Conservation (phyloP, 345 rosid genomes). For the Aquilaria sinensis region DNA sequence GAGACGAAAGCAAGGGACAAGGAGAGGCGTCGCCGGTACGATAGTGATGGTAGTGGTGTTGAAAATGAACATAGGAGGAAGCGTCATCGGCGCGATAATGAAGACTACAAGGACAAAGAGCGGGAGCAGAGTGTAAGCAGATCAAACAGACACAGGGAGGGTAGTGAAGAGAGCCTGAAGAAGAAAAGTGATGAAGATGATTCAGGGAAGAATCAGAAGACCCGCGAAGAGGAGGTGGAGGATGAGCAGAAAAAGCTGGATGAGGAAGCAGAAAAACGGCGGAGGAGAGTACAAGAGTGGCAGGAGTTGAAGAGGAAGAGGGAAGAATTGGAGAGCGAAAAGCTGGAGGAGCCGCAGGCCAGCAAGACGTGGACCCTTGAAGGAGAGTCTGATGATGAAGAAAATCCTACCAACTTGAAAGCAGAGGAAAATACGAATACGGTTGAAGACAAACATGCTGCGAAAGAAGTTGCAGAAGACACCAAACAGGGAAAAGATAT, state of each 20-base stretch:
- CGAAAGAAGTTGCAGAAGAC: constrained; percentile 39
- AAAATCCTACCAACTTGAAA: constrained; percentile 35
- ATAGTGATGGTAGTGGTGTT: constrained; percentile 56
- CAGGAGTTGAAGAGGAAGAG: constrained; percentile 85
- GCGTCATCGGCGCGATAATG: constrained; percentile 49
- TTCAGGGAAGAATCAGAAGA: constrained; percentile 43
- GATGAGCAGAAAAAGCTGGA: constrained; percentile 78
- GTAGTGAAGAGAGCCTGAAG: constrained; percentile 50
- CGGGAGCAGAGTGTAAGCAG: constrained; percentile 50
- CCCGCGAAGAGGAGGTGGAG: constrained; percentile 76
- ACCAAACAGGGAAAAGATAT: constrained; percentile 27
- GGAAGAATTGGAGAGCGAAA: constrained; percentile 73
- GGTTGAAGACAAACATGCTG: constrained; percentile 37
- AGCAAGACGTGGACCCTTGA: constrained; percentile 88
- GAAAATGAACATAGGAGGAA: constrained; percentile 45
- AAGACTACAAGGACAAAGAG: constrained; percentile 54
- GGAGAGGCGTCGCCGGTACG: constrained; percentile 50
- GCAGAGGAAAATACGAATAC: constrained; percentile 49
- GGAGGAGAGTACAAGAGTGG: constrained; percentile 98
- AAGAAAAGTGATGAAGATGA: constrained; percentile 41
- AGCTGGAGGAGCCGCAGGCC: constrained; percentile 28
- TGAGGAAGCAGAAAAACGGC: constrained; percentile 81
- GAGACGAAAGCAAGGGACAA: constrained; percentile 50
- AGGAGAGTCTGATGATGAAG: constrained; percentile 96
- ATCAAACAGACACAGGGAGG: constrained; percentile 49